Percentiles rank a stretch among this genome's conserved stretches.
phyloP scores from a whole-genome alignment of 2,329 filamentous ascomycete genomes.

The Graphilbum ipis-grandicollis region DNA sequence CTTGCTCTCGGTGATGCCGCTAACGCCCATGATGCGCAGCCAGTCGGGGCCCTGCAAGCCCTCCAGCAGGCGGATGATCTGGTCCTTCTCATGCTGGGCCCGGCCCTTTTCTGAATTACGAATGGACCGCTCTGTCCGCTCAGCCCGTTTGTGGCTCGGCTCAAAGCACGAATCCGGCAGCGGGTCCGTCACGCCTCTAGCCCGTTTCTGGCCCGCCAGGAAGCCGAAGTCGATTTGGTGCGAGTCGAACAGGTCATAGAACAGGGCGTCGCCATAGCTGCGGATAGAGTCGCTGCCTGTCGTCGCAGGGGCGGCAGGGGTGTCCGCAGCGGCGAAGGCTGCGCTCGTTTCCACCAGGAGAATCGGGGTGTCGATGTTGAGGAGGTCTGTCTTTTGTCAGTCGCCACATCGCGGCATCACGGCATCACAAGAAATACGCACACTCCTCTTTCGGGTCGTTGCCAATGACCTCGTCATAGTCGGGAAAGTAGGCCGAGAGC shows the following conservation, averaged over 20 bases:
- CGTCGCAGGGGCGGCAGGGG: slow-evolving; percentile 3
- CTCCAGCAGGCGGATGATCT: slow-evolving; percentile 51
- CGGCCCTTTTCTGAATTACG: slow-evolving; percentile 47
- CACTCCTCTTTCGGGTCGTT: slow-evolving; percentile 65
- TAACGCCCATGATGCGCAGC: slow-evolving; percentile 82
- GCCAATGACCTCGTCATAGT: slow-evolving; percentile 87
- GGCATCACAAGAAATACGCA: slow-evolving; percentile 23
- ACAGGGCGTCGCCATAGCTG: slow-evolving; percentile 37
- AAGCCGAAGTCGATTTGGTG: slow-evolving; percentile 39
- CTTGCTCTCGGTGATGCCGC: slow-evolving; percentile 65
- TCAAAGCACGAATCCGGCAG: slow-evolving; percentile 38
- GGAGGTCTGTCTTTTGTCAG: slow-evolving; percentile 37
- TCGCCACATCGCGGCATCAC: neutral
- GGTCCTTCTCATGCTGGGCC: slow-evolving; percentile 49
- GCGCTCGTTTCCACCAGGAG: slow-evolving; percentile 42
- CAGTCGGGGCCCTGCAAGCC: slow-evolving; percentile 83
- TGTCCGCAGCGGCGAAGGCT: slow-evolving; percentile 9
- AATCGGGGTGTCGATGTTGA: slow-evolving; percentile 58
- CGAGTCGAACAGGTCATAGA: slow-evolving; percentile 36
- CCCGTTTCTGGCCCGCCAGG: slow-evolving; percentile 27
- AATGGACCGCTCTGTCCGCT: slow-evolving; percentile 42
- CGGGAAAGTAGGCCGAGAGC: slow-evolving; percentile 74
- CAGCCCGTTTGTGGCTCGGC: slow-evolving; percentile 37
- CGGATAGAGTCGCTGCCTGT: slow-evolving; percentile 19
- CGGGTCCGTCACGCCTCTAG: slow-evolving; percentile 30